phyloP scores from a whole-genome alignment of 805 yeast genomes.

The Suhomyces sp. region DNA sequence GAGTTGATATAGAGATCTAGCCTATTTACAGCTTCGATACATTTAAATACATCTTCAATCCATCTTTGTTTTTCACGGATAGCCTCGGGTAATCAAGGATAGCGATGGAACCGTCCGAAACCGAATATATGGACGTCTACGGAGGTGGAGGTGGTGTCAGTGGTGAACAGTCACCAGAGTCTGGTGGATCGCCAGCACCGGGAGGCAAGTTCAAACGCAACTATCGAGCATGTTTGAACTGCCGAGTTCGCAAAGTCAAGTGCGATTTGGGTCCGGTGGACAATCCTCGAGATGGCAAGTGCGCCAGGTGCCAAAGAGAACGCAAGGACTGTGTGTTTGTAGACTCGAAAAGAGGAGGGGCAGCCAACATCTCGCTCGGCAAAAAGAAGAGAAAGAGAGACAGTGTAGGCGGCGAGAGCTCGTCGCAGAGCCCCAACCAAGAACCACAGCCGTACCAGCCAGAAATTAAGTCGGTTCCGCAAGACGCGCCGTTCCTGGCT shows the following conservation, averaged over 20 bases:
- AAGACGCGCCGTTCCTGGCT: neutral
- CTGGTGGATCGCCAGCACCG: neutral
- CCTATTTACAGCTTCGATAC: too few species aligned
- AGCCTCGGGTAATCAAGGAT: neutral
- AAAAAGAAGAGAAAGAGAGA: conserved; percentile 49
- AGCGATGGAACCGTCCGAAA: neutral
- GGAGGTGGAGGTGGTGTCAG: neutral
- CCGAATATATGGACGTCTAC: neutral
- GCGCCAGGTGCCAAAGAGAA: conserved; percentile 82
- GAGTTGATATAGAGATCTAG: too few species aligned
- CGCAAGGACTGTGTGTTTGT: conserved; percentile 74
- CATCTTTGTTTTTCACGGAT: too few species aligned
- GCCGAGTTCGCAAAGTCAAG: conserved; percentile 78
- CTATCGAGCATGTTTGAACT: conserved; percentile 81
- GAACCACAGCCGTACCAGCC: neutral
- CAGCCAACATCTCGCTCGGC: conserved; percentile 35
- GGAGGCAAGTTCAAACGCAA: conserved; percentile 50
- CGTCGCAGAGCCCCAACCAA: neutral
- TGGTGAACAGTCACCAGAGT: neutral
- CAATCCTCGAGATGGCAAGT: conserved; percentile 74
- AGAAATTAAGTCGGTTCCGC: neutral
- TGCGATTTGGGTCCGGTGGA: conserved; percentile 82
- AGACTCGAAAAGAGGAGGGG: conserved; percentile 32
- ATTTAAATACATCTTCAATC: too few species aligned
- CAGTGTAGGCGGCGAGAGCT: neutral